Evolutionary conservation across 345 rosid genomes (phyloP), one percentile per base, ranked within the genome.

Genomic region (Dipteronia sinensis): DNA sequence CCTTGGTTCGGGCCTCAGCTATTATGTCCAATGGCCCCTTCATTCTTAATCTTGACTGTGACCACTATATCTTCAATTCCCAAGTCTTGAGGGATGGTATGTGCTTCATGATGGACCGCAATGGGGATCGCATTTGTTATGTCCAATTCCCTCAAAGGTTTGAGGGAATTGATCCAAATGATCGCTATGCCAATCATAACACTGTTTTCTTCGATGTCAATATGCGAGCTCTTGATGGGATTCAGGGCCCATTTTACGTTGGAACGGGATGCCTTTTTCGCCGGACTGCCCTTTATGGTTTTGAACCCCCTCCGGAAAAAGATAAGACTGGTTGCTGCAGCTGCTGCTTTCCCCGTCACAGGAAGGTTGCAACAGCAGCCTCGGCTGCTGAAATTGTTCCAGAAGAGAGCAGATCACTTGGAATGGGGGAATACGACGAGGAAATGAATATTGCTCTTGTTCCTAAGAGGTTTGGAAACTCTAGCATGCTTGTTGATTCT

Each of bases 231-330:
- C 90, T 94, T 8, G 98, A 94, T 76, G 97, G 97, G 22, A 13
- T 94, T 69, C 98, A 94, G 84, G 98, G 98, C 67, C 98, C 97
- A 1, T 84, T 89, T 27, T 94, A 94, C 79, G 94, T 92, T 8
- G 97, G 98, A 71, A 94, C 97, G 0, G 96, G 98, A 16, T 94
- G 98, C 82, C 88, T 94, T 22, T 94, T 94, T 72, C 94, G 97
- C 27, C 77, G 98, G 70, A 84, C 83, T 4, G 98, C 98, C 0
- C 86, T 94, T 16, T 94, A 94, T 65, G 93, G 93, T 29, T 90
- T 91, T 62, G 87, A 90, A 67, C 97, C 98, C 7, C 94, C 97
- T 67, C 72, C 12, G 47, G 65, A 65, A 1, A 19, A 78, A 56
- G 81, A 88, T 34, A 47, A 78, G 10, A 64, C 77, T n/a, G 77